Conservation (phyloP, 2,329 filamentous ascomycete species). For the Colletotrichum sp. region DNA sequence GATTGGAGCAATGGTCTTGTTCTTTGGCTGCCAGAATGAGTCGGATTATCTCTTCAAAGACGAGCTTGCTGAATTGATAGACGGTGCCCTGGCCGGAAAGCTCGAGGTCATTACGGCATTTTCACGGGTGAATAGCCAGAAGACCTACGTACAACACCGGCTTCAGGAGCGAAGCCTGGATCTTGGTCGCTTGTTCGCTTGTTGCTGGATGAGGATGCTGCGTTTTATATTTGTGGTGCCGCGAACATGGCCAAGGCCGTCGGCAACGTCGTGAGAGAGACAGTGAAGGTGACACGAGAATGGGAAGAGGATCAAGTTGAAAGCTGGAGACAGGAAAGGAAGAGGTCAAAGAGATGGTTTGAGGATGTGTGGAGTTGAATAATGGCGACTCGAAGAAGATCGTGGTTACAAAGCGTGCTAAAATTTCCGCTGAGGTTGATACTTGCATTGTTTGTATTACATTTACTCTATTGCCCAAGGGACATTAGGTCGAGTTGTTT, state of each 20-base stretch:
- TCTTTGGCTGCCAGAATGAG: background rate
- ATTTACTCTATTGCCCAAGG: background rate
- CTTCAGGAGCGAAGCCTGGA: background rate
- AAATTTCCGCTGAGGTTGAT: background rate
- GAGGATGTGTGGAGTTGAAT: background rate
- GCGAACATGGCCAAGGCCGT: background rate
- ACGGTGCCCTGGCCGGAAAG: background rate
- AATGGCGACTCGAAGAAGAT: background rate
- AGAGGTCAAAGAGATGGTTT: background rate
- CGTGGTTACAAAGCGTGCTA: background rate
- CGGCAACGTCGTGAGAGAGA: background rate
- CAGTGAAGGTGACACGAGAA: background rate
- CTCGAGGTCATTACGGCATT: background rate
- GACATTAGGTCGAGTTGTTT: background rate
- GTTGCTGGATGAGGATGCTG: background rate
- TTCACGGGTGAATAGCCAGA: background rate
- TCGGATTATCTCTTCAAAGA: background rate
- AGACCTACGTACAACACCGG: background rate
- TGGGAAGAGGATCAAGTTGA: background rate
- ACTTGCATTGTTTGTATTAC: background rate
- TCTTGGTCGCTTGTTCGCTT: background rate
- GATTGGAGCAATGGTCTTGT: background rate
- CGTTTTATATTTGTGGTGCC: background rate
- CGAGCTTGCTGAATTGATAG: background rate
- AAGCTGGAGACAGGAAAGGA: background rate